Conservation (phyloP, 345 rosid species). For the Eucalyptus curtisii region DNA sequence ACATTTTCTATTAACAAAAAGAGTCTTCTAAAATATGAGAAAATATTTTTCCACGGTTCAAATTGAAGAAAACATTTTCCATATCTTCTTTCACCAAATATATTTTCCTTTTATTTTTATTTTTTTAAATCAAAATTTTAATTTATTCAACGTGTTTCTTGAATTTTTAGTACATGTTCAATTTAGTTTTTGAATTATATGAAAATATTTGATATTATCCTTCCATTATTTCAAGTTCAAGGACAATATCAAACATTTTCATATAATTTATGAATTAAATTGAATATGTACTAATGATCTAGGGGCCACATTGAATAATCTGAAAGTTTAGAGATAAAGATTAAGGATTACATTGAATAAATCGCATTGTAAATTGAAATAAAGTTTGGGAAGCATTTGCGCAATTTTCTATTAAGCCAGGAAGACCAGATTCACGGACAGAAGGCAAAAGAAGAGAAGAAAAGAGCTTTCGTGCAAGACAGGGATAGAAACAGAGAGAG, state of each 20-base stretch:
- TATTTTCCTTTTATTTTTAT: too few species aligned
- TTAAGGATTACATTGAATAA: too few species aligned
- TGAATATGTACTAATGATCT: rapidly evolving
- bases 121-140: too few species aligned
- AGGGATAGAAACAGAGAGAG: not conserved
- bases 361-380: too few species aligned
- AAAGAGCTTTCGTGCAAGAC: not conserved
- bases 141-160: rapidly evolving
- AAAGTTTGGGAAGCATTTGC: not conserved
- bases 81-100: too few species aligned
- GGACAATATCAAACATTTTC: not conserved
- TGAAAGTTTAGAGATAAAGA: rapidly evolving
- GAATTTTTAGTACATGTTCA: too few species aligned
- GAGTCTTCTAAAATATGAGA: too few species aligned
- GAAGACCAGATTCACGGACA: not conserved
- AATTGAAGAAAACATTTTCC: too few species aligned
- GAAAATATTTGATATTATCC: rapidly evolving
- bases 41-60: rapidly evolving
- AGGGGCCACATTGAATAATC: rapidly evolving
- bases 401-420: not conserved
- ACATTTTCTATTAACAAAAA: too few species aligned
- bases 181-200: too few species aligned
- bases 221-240: not conserved
- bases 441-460: not conserved
- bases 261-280: too few species aligned